A percentile compares a stretch with the other conserved stretches of the same genome.
Evolutionary conservation across 129 eudicot genomes (phyloP).

Genomic region (Centaurea solstitialis): DNA sequence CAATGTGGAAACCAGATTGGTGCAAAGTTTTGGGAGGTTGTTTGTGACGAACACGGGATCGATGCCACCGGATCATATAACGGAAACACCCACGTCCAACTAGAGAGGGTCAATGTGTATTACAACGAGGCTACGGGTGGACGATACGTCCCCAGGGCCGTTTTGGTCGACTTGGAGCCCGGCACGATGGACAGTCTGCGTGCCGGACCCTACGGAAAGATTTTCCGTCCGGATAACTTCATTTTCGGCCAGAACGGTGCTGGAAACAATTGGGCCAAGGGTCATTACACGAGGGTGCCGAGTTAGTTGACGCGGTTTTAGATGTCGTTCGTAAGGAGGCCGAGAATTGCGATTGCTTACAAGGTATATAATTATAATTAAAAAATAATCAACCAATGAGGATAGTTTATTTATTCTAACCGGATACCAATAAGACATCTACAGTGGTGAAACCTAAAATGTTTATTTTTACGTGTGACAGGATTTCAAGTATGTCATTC

Average conservation of each 20-base stretch:
- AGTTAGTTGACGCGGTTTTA: slow-evolving; percentile 69
- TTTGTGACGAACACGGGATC: slow-evolving; percentile 81
- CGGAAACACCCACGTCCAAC: slow-evolving; percentile 56
- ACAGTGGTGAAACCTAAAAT: not conserved
- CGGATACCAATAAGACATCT: too few relatives aligned
- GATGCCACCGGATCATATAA: slow-evolving; percentile 53
- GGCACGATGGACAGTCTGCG: slow-evolving; percentile 81
- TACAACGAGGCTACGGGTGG: slow-evolving; percentile 82
- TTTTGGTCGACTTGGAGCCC: slow-evolving; percentile 78
- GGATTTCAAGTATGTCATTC: slow-evolving; percentile 89
- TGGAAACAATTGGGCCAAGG: slow-evolving; percentile 85
- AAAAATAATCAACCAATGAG: not conserved
- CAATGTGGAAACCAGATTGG: slow-evolving; percentile 95
- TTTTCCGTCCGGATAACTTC: slow-evolving; percentile 82
- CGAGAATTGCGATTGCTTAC: slow-evolving; percentile 79
- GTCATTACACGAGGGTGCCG: slow-evolving; percentile 88
- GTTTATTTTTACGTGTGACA: slow-evolving; percentile 5
- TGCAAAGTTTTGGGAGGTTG: slow-evolving; percentile 86
- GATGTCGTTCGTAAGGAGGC: slow-evolving; percentile 93
- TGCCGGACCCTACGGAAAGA: slow-evolving; percentile 73
- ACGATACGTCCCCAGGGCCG: slow-evolving; percentile 81
- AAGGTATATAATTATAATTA: slow-evolving; percentile 43
- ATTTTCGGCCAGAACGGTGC: slow-evolving; percentile 86
- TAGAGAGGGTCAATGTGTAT: slow-evolving; percentile 82
- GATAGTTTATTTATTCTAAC: too few relatives aligned